These are phyloP conservation scores for Cyberlindnera xylosilytica DNA, from an alignment of 805 yeast genomes.

Conservation along the genomic window DNA sequence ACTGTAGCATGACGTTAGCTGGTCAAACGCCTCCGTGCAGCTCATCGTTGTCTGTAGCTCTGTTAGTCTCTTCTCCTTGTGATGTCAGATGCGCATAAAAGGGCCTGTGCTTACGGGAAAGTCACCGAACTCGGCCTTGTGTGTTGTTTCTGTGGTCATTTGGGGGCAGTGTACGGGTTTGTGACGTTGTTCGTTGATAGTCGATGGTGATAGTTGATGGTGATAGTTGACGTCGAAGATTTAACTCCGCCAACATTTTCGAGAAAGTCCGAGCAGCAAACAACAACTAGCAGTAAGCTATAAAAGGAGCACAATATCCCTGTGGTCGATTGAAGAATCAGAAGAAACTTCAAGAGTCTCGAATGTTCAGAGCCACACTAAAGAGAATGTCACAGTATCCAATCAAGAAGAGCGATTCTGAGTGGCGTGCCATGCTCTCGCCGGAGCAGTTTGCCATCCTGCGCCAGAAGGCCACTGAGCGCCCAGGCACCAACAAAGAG, in stretches of 20 bases:
- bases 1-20: conserved; percentile 80
- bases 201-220: too few species aligned
- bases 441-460: conserved; percentile 79
- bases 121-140: conserved; percentile 13
- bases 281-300: too few species aligned
- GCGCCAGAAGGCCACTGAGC: conserved; percentile 55
- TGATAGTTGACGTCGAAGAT: too few species aligned
- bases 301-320: too few species aligned
- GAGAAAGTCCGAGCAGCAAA: too few species aligned
- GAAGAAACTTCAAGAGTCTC: too few species aligned
- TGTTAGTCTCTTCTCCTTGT: too few species aligned
- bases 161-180: too few species aligned
- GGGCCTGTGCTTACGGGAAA: conserved; percentile 27
- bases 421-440: conserved; percentile 77
- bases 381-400: conserved; percentile 16
- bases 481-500: conserved; percentile 40
- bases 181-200: too few species aligned
- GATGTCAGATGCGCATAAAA: too few species aligned
- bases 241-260: too few species aligned
- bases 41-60: conserved; percentile 47
- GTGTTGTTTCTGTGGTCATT: not conserved
- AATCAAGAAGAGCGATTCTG: conserved; percentile 38
- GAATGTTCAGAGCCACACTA: conserved; percentile 4
- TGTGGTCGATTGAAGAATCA: too few species aligned
- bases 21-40: conserved; percentile 83